phyloP scores from a whole-genome alignment of 2,329 filamentous ascomycete species.

The Parastagonospora avenae region DNA sequence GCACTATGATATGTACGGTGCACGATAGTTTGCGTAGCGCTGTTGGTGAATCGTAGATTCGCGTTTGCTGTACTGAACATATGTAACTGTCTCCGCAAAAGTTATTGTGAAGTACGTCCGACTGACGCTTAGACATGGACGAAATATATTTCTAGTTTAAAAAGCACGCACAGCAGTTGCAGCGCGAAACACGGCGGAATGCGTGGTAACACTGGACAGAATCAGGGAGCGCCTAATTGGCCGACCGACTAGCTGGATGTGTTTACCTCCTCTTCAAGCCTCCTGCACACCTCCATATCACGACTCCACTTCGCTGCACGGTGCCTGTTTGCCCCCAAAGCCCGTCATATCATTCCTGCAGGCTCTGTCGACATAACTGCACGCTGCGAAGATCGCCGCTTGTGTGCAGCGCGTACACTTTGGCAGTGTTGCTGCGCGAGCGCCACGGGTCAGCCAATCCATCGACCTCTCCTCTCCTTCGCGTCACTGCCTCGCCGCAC shows the following conservation, averaged over 20 bases:
- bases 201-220: conserved; percentile 37
- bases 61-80: no score
- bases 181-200: conserved; percentile 20
- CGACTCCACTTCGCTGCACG: conserved; percentile 19
- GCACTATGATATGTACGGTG: no score
- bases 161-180: no score
- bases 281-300: conserved; percentile 29
- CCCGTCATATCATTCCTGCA: conserved; percentile 30
- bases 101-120: no score
- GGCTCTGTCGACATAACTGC: conserved; percentile 15
- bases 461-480: conserved; percentile 30
- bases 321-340: conserved; percentile 29
- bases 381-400: conserved; percentile 18
- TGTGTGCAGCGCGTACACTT: conserved; percentile 33
- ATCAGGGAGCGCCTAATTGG: conserved; percentile 44
- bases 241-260: conserved; percentile 42
- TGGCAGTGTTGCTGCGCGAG: conserved; percentile 41
- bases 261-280: conserved; percentile 40
- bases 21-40: no score
- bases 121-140: no score
- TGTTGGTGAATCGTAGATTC: no score
- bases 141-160: no score
- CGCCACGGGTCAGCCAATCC: conserved; percentile 25
- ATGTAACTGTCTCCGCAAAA: no score
- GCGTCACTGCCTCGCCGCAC: conserved; percentile 38